phyloP scores from a whole-genome alignment of 2,329 filamentous ascomycete genomes.

The Xylaria sp. region DNA sequence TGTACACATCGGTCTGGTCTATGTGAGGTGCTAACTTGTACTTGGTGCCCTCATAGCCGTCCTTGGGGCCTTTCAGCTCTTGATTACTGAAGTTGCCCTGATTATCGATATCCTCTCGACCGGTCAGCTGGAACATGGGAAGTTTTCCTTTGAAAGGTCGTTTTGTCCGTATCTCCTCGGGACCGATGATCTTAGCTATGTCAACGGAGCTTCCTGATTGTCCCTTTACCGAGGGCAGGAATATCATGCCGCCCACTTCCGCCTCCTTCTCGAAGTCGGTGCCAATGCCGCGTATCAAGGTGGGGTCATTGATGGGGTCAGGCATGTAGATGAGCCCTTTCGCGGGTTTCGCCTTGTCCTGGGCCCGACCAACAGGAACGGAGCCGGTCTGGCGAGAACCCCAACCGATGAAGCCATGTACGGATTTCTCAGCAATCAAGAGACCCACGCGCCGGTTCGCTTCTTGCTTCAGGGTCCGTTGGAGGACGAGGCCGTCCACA shows the following conservation, averaged over 20 bases:
- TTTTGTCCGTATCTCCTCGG: slow-evolving; percentile 84
- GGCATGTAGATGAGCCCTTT: slow-evolving; percentile 85
- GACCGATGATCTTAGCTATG: slow-evolving; percentile 79
- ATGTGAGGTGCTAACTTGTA: slow-evolving; percentile 93
- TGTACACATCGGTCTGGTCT: slow-evolving; percentile 91
- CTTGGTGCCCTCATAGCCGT: slow-evolving; percentile 75
- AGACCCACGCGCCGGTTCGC: slow-evolving; percentile 88
- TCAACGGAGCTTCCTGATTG: slow-evolving; percentile 78
- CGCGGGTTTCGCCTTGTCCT: slow-evolving; percentile 84
- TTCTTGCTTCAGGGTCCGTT: slow-evolving; percentile 86
- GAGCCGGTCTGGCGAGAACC: slow-evolving; percentile 84
- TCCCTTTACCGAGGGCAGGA: slow-evolving; percentile 83
- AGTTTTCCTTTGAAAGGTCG: slow-evolving; percentile 81
- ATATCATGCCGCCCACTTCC: slow-evolving; percentile 81
- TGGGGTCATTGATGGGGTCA: slow-evolving; percentile 84
- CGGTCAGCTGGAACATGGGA: slow-evolving; percentile 80
- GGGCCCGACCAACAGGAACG: slow-evolving; percentile 89
- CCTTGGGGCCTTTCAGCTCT: slow-evolving; percentile 57
- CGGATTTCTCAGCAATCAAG: slow-evolving; percentile 93
- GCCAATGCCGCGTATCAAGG: slow-evolving; percentile 76
- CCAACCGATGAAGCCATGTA: slow-evolving; percentile 90
- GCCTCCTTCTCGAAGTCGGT: slow-evolving; percentile 82
- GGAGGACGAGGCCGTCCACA: slow-evolving; percentile 91
- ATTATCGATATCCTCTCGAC: slow-evolving; percentile 72
- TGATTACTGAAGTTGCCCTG: slow-evolving; percentile 67